Evolutionary conservation across 208 protist species (phyloP).

Genomic region (Wallacemonas sp.): DNA sequence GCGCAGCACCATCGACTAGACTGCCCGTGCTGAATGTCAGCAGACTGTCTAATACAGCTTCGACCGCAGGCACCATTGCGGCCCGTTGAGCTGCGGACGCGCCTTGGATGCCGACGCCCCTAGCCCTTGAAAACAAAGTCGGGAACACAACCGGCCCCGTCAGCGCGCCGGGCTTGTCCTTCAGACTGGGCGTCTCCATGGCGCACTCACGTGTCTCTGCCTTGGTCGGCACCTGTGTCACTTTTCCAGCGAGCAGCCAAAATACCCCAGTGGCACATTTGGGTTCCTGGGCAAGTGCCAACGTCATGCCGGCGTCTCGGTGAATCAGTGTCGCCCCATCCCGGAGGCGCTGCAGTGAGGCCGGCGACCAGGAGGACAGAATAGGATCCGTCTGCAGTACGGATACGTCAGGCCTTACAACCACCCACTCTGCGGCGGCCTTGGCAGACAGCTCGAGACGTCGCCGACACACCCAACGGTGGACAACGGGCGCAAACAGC

Average conservation of each 20-base stretch:
- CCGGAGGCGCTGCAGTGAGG: slow-evolving; percentile 28
- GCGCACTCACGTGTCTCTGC: slow-evolving; percentile 27
- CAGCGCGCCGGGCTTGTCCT: slow-evolving; percentile 10
- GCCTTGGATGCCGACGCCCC: slow-evolving; percentile 2
- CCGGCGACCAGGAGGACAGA: slow-evolving; percentile 42
- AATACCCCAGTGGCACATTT: slow-evolving; percentile 27
- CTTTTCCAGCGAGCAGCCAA: slow-evolving; percentile 59
- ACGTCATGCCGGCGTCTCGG: slow-evolving; percentile 24
- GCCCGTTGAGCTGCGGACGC: slow-evolving; percentile 14
- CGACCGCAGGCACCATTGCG: slow-evolving; percentile 8
- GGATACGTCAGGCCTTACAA: slow-evolving; percentile 10
- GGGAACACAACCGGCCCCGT: slow-evolving; percentile 34
- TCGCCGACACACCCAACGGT: not conserved
- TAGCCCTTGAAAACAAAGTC: slow-evolving; percentile 12
- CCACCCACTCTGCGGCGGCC: not conserved
- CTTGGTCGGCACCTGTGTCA: slow-evolving; percentile 62
- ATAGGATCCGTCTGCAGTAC: slow-evolving; percentile 21
- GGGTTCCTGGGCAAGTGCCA: slow-evolving; percentile 52
- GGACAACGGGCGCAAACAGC: slow-evolving; percentile 18
- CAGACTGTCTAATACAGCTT: slow-evolving; percentile 39
- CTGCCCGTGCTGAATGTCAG: slow-evolving; percentile 35
- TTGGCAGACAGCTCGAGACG: not conserved
- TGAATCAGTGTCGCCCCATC: slow-evolving; percentile 21
- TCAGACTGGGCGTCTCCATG: slow-evolving; percentile 19
- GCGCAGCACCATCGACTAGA: slow-evolving; percentile 51